These are phyloP conservation scores for Mollisiaceae sp. DNA, from an alignment of 2,329 filamentous ascomycete genomes.

Conservation along the genomic window DNA sequence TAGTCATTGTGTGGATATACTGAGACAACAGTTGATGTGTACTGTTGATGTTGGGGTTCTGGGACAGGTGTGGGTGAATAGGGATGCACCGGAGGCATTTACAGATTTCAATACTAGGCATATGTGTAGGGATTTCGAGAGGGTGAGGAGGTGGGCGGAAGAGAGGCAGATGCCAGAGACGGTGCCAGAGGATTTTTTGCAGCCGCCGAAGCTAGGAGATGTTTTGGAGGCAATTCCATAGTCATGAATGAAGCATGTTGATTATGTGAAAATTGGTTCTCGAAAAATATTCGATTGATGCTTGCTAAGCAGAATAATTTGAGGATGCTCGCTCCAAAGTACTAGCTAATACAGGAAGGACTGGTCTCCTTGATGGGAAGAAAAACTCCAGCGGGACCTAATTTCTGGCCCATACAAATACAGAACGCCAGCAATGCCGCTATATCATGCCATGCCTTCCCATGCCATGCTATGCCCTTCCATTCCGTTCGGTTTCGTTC, in stretches of 20 bases:
- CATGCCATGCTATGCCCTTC: background rate
- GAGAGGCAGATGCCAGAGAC: slow-evolving; percentile 48
- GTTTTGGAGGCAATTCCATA: slow-evolving; percentile 36
- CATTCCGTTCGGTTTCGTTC: background rate
- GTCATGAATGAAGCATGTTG: slow-evolving; percentile 7
- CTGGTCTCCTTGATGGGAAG: background rate
- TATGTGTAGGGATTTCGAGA: slow-evolving; percentile 58
- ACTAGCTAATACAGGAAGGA: background rate
- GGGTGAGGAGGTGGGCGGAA: slow-evolving; percentile 56
- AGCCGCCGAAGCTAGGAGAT: slow-evolving; percentile 34
- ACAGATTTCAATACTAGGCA: slow-evolving; percentile 61
- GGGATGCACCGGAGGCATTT: slow-evolving; percentile 46
- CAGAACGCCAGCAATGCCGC: too few species aligned
- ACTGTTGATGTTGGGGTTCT: slow-evolving; percentile 56
- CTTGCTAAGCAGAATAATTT: background rate
- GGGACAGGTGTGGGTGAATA: slow-evolving; percentile 59
- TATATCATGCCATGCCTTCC: background rate
- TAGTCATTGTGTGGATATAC: slow-evolving; percentile 59
- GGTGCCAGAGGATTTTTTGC: slow-evolving; percentile 38
- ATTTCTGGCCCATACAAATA: too few species aligned
- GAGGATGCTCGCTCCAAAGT: background rate
- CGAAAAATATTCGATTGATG: background rate
- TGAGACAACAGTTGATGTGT: slow-evolving; percentile 63
- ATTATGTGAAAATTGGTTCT: background rate
- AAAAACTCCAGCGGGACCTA: background rate